Evolutionary conservation across 2,329 filamentous ascomycete species (phyloP), one percentile per base, ranked within the genome.

Genomic region (Aspergillus eucalypticola): DNA sequence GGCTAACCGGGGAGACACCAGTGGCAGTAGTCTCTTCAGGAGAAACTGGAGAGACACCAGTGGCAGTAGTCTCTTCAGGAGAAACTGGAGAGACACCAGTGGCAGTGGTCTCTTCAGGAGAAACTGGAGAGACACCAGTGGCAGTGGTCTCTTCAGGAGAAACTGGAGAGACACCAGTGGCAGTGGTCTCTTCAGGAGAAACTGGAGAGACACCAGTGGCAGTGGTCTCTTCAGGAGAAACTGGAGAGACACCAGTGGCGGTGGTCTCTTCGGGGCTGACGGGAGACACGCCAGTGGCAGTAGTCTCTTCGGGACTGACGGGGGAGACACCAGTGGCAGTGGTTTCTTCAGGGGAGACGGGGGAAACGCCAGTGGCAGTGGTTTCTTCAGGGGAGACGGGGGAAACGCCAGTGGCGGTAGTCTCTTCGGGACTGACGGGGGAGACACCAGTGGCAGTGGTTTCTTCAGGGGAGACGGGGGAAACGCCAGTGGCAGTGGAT

Each of bases 351-450:
- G 61, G 61, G 2, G 19, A 29, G 21, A 56, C 51, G 10, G 59
- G 58, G n/a, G 60, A 58, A 25, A 50, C 55, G 7, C 58, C 58
- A 39, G 60, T 41, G 27, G 64, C 58, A n/a, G 61, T 55, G 10
- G 32, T 32, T 8, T 42, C 53, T 21, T 57, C 46, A 21, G 41
- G 15, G 10, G 21, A 46, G 25, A 60, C 58, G 27, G 29, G 52
- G 6, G 60, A 15, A 5, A 42, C 53, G 13, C 49, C 27, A 2
- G 27, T 10, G 10, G 27, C 8, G n/a, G n/a, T n/a, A 4, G 27
- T 29, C 4, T 29, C 27, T 10, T 4, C 27, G 11, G 27, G 27
- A 4, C 8, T 4, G 27, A 29, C 27, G 8, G 27, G 27, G 8
- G 27, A 29, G 10, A 29, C 27, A 3, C 27, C 27, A 10, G 27